A percentile compares a stretch with the other conserved stretches of the same genome.
Evolutionary conservation across 192 early-diverging fungal species (phyloP).

Genomic region (Rhizophagus clarus): DNA sequence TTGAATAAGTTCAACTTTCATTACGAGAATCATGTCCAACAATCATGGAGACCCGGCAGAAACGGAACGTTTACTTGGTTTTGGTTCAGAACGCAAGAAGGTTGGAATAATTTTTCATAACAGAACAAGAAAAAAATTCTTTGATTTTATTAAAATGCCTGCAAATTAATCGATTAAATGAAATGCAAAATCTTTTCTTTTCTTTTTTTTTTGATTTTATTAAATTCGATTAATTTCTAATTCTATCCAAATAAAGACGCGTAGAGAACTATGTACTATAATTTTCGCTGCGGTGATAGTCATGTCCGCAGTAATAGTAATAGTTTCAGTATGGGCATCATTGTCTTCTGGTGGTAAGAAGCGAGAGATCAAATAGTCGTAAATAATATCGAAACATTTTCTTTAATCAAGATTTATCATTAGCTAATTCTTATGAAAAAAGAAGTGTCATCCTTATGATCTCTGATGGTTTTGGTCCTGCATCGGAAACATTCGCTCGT

Average conservation of each 20-base stretch:
- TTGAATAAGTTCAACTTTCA: too few species aligned
- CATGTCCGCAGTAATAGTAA: neutral
- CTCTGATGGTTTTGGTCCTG: constrained; percentile 93
- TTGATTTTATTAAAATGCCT: too few species aligned
- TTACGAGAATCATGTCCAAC: too few species aligned
- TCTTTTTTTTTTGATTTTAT: neutral
- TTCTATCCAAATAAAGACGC: neutral
- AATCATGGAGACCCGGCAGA: neutral
- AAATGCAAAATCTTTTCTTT: neutral
- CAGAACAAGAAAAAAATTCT: too few species aligned
- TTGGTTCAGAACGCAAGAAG: neutral
- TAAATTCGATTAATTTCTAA: neutral
- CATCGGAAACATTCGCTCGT: constrained; percentile 87
- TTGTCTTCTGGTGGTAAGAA: neutral
- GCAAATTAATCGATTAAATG: too few species aligned
- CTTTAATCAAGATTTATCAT: neutral
- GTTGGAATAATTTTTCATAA: too few species aligned
- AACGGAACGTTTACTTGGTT: neutral
- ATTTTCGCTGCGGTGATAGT: neutral
- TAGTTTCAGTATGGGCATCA: neutral
- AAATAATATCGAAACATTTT: neutral
- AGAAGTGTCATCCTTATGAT: constrained; percentile 94
- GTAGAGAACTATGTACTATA: neutral
- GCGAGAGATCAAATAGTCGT: neutral
- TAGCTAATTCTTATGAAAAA: constrained; percentile 35